These are phyloP conservation scores for Epichloe festucae DNA, from an alignment of 2,329 filamentous ascomycete species.

Conservation along the genomic window DNA sequence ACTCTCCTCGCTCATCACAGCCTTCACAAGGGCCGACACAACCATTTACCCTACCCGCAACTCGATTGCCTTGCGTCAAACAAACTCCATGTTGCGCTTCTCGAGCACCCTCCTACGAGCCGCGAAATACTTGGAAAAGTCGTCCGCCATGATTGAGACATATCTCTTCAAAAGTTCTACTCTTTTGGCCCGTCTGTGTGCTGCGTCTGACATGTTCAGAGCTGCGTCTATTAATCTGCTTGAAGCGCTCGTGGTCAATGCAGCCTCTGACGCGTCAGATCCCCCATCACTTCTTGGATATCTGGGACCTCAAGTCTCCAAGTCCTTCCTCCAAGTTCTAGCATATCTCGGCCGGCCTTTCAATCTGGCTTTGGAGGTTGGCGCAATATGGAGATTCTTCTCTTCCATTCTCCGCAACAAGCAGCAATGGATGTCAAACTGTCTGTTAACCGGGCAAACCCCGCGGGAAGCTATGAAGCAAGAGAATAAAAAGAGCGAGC, in stretches of 20 bases:
- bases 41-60: slow-evolving; percentile 46
- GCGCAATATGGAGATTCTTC: slow-evolving; percentile 71
- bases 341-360: slow-evolving; percentile 67
- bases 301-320: slow-evolving; percentile 68
- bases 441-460: slow-evolving; percentile 76
- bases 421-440: slow-evolving; percentile 94
- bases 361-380: slow-evolving; percentile 48
- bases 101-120: slow-evolving; percentile 58
- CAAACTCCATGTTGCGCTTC: slow-evolving; percentile 51
- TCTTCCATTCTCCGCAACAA: slow-evolving; percentile 76
- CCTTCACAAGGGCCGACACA: slow-evolving; percentile 36
- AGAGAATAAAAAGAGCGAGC: slow-evolving; percentile 36
- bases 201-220: slow-evolving; percentile 52
- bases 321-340: slow-evolving; percentile 69
- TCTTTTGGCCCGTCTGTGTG: slow-evolving; percentile 64
- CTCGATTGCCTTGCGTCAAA: slow-evolving; percentile 46
- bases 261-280: slow-evolving; percentile 53
- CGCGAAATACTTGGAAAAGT: slow-evolving; percentile 48
- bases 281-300: slow-evolving; percentile 95
- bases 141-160: slow-evolving; percentile 55
- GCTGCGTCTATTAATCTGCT: slow-evolving; percentile 55
- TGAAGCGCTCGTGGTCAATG: slow-evolving; percentile 58
- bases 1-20: slow-evolving; percentile 49
- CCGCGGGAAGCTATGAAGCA: slow-evolving; percentile 60
- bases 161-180: slow-evolving; percentile 74